Base-by-base conservation (phyloP, 345 rosid species). In the Populus pruinosa region DNA sequence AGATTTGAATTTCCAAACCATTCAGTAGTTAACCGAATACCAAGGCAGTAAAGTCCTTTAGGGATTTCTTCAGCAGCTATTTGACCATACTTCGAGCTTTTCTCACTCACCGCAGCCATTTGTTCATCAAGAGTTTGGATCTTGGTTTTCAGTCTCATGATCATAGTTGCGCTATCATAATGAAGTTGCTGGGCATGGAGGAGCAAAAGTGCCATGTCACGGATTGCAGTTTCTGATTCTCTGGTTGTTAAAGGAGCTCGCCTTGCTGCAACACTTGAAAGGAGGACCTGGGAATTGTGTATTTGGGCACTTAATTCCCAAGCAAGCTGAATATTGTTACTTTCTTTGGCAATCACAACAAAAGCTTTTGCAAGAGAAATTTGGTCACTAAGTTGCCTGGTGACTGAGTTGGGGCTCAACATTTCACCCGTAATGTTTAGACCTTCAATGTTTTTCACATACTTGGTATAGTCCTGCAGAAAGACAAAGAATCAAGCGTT, bases 241-340 rank as follows among this genome's bases (percentile, higher is more conserved):
- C 86, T 74, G 10, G 84, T 77, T 10, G 94, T 89, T 74, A 94
- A 83, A 39, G 98, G 92, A 63, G 75, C 79, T 69, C 96, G 88
- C 77, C 97, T 87, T 67, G 88, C 87, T 61, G 98, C 96, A 70
- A 93, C 93, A 79, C 63, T 87, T 1, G 98, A 94, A 64, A 94
- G 87, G 44, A 94, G 92, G 79, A 84, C 73, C 86, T 92, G 98
- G 2, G 93, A 92, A 77, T 87, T 91, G 61, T 96, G 97, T 79
- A 94, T 94, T 83, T 94, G 98, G 41, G 98, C 96, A 79, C 98
- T 92, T 76, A 94, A 80, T 71, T 92, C 98, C 98, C 98, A 94
- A 21, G 98, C 98, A 84, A 92, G 91, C 85, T 94, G 98, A 53
- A 92, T 90, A 77, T 94, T 94, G 79, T 83, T 94, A 84, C 94